Percentiles rank a stretch among this genome's conserved stretches.
These are phyloP conservation scores for Carpinus viminea DNA, from an alignment of 306 rosid genomes.

Conservation along the genomic window DNA sequence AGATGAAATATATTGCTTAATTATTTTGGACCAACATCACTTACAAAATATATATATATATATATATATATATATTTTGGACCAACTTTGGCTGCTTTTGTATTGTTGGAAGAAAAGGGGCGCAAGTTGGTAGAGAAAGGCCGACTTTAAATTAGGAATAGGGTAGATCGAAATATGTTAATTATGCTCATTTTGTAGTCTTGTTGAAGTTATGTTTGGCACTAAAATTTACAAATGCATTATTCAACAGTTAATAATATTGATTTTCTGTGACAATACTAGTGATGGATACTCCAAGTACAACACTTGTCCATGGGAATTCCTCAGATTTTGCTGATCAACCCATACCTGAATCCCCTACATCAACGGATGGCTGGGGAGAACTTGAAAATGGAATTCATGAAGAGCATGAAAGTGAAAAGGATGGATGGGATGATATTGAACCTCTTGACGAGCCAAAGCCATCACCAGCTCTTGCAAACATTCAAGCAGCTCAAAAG, in stretches of 20 bases:
- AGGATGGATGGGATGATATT: constrained; percentile 95
- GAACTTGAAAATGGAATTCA: constrained; percentile 83
- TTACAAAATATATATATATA: too few species aligned
- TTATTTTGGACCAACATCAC: not conserved
- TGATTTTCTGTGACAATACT: constrained; percentile 33
- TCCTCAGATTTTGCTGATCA: constrained; percentile 71
- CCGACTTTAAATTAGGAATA: not conserved
- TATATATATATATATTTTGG: not conserved
- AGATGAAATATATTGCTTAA: not conserved
- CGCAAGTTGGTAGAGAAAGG: not conserved
- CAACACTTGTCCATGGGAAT: constrained; percentile 55
- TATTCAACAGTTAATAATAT: constrained; percentile 3
- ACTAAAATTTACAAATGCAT: not conserved
- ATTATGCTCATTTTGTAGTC: not conserved
- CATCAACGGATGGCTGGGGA: constrained; percentile 99
- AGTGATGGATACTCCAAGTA: constrained; percentile 65
- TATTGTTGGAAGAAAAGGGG: not conserved
- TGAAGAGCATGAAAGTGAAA: constrained; percentile 69
- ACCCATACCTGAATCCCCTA: constrained; percentile 72
- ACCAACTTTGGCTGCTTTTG: not conserved
- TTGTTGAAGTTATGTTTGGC: not conserved
- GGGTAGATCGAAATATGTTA: not conserved
- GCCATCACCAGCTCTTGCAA: constrained; percentile 74
- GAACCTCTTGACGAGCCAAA: constrained; percentile 83
- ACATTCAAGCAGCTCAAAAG: constrained; percentile 94